phyloP scores from a whole-genome alignment of 1,139 yeast species.

The Debaryomyces sp. region DNA sequence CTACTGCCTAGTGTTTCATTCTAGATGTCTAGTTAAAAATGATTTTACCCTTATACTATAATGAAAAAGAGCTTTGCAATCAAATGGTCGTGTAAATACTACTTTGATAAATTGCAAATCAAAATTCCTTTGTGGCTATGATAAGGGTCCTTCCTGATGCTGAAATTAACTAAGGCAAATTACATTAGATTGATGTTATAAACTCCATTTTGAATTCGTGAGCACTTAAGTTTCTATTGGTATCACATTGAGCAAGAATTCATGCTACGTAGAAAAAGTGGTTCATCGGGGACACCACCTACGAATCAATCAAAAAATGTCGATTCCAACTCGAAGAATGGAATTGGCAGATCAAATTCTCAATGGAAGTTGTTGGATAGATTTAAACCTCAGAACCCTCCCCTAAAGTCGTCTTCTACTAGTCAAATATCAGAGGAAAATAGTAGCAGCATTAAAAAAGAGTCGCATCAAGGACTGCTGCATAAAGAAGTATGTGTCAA shows the following conservation, averaged over 20 bases:
- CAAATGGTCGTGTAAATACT: constrained; percentile 3
- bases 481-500: constrained; percentile 18
- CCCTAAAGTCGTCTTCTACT: not conserved
- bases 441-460: constrained; percentile 4
- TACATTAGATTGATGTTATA: not conserved
- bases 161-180: not conserved
- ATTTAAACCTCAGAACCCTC: constrained; percentile 16
- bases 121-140: constrained; percentile 5
- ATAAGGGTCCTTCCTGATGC: not conserved
- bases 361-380: constrained; percentile 28
- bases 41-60: not conserved
- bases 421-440: constrained; percentile 10
- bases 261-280: constrained; percentile 7
- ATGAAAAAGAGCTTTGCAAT: not conserved
- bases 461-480: not conserved
- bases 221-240: not conserved
- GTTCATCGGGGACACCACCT: not conserved
- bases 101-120: not conserved
- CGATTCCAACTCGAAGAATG: not conserved
- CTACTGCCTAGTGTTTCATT: not conserved
- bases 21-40: not conserved
- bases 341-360: constrained; percentile 13
- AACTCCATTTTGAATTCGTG: not conserved
- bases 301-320: not conserved
- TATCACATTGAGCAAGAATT: not conserved